Evolutionary conservation across 2,329 filamentous ascomycete species (phyloP).

Genomic region (Ascochyta koolunga): DNA sequence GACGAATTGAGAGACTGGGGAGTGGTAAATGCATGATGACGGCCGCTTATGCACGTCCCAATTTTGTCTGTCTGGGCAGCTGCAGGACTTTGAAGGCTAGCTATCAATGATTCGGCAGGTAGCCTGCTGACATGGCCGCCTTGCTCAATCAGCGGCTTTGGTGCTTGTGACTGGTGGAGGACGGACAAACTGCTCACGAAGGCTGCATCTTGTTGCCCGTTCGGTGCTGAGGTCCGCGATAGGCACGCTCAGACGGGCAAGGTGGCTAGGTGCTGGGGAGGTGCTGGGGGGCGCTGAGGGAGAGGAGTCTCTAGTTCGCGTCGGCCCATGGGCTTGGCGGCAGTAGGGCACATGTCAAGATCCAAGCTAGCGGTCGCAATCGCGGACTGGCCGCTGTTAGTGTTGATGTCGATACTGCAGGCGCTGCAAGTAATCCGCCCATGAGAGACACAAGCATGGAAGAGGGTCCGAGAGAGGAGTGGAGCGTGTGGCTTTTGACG

Average conservation of each 20-base stretch:
- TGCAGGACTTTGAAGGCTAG: conserved; percentile 24
- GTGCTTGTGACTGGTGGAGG: conserved; percentile 33
- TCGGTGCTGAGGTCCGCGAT: conserved; percentile 29
- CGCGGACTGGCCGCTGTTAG: conserved; percentile 34
- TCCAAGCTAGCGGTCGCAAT: conserved; percentile 37
- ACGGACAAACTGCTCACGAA: conserved; percentile 9
- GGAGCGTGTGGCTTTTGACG: conserved; percentile 13
- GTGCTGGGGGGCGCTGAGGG: conserved; percentile 13
- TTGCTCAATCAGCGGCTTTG: conserved; percentile 42
- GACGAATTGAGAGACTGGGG: conserved; percentile 13
- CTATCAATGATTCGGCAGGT: conserved; percentile 40
- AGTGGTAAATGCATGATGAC: conserved; percentile 43
- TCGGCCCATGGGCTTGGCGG: conserved; percentile 18
- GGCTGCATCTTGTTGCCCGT: conserved; percentile 23
- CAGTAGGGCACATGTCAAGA: conserved; percentile 26
- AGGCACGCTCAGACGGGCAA: conserved; percentile 27
- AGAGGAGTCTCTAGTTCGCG: conserved; percentile 20
- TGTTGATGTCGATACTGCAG: conserved; percentile 13
- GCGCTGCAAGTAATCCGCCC: conserved; percentile 9
- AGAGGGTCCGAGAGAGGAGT: conserved; percentile 2
- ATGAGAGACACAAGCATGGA: conserved; percentile 12
- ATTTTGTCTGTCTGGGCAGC: conserved; percentile 26
- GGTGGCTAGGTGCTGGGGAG: conserved; percentile 5
- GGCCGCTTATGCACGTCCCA: conserved; percentile 45
- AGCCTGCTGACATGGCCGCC: conserved; percentile 39